Evolutionary conservation across 2,329 filamentous ascomycete genomes (phyloP).

Genomic region (Paracoccidioides lutzii): DNA sequence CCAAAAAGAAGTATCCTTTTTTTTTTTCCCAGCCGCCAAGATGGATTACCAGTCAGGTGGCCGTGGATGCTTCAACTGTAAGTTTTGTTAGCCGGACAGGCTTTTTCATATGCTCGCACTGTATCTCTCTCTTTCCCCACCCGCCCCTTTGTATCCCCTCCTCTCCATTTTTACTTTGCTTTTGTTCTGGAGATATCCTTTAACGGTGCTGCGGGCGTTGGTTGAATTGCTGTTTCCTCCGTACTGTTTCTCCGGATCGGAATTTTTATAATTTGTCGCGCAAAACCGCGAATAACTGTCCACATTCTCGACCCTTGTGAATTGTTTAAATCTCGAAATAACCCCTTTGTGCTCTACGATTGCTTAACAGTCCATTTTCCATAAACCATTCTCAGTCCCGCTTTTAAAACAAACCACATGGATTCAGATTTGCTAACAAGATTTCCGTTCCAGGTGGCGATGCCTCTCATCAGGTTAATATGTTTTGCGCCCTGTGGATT

Average conservation of each 20-base stretch:
- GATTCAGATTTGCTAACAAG: slow-evolving; percentile 5
- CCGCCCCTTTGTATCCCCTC: not conserved
- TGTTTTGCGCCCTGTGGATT: slow-evolving; percentile 17
- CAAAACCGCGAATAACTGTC: not conserved
- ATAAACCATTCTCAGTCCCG: not conserved
- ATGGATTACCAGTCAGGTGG: slow-evolving; percentile 39
- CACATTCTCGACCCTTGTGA: not conserved
- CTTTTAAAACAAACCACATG: not conserved
- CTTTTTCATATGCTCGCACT: not conserved
- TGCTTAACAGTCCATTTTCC: not conserved
- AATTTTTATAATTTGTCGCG: not conserved
- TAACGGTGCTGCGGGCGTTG: not conserved
- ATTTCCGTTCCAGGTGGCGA: slow-evolving; percentile 48
- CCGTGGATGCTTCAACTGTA: slow-evolving; percentile 49
- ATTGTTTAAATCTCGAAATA: not conserved
- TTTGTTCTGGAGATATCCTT: not conserved
- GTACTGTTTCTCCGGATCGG: not conserved
- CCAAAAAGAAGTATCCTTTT: slow-evolving; percentile 1
- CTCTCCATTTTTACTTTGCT: not conserved
- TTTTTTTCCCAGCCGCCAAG: slow-evolving; percentile 9
- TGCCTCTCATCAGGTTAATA: slow-evolving; percentile 59
- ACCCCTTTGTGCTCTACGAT: not conserved
- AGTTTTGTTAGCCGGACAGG: slow-evolving; percentile 20
- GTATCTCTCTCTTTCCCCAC: no score
- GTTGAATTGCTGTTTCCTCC: not conserved